Evolutionary conservation across 1,284 basidiomycete genomes (phyloP).

Genomic region (Ganoderma resinaceum): DNA sequence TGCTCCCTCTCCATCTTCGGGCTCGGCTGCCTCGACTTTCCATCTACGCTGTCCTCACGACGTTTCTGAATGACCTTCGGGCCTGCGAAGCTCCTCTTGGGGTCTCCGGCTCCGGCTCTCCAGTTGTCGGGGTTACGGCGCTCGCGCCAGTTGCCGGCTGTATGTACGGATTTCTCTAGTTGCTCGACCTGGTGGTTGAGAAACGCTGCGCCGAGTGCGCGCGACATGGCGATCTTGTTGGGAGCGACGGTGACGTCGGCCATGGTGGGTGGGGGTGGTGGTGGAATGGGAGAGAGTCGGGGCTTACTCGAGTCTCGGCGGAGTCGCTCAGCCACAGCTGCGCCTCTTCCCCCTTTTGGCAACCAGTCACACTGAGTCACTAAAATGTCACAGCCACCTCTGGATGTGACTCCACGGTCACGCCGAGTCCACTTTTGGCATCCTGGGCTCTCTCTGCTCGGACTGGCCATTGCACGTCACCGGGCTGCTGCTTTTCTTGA

Average conservation of each 20-base stretch:
- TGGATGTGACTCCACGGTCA: not conserved
- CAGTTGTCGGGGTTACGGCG: constrained; percentile 34
- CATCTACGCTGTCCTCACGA: constrained; percentile 26
- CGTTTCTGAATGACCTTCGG: constrained; percentile 36
- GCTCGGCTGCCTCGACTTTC: constrained; percentile 28
- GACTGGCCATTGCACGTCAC: too few relatives aligned
- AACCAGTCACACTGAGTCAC: constrained; percentile 15
- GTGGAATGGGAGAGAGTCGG: constrained; percentile 4
- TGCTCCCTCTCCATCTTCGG: constrained; percentile 32
- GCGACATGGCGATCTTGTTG: constrained; percentile 79
- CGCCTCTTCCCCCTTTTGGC: constrained; percentile 13
- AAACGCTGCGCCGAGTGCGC: constrained; percentile 83
- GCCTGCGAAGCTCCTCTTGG: constrained; percentile 21
- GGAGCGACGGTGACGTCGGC: constrained; percentile 35
- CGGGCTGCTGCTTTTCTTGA: too few relatives aligned
- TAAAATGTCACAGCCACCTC: not conserved
- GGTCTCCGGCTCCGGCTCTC: constrained; percentile 41
- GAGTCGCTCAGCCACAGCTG: constrained; percentile 21
- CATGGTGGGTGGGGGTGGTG: constrained; percentile 23
- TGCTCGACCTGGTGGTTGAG: constrained; percentile 85
- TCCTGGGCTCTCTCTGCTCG: not conserved
- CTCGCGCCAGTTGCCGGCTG: constrained; percentile 66
- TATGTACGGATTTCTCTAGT: constrained; percentile 78
- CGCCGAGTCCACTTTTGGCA: not conserved
- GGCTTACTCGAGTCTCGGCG: not conserved